A percentile compares a stretch with the other conserved stretches of the same genome.
Evolutionary conservation across 495 filamentous ascomycete genomes (phyloP).

Genomic region (Tuber calosporum): DNA sequence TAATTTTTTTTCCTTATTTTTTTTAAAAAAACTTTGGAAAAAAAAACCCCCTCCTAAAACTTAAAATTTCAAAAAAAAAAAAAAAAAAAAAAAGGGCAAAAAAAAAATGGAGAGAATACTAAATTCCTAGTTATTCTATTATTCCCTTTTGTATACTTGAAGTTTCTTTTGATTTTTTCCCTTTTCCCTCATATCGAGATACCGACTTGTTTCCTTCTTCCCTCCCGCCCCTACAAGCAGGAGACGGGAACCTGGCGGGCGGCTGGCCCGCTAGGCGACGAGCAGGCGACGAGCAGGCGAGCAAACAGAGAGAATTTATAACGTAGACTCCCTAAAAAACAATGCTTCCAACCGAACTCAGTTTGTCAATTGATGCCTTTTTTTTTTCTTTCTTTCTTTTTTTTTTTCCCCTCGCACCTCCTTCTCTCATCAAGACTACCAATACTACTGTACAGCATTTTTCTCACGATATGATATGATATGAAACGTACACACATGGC

Average conservation of each 20-base stretch:
- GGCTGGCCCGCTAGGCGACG: too few relatives aligned
- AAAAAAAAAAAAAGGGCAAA: not conserved
- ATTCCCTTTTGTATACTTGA: not conserved
- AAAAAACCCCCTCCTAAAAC: not conserved
- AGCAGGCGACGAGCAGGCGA: too few relatives aligned
- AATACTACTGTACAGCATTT: not conserved
- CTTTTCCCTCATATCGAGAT: not conserved
- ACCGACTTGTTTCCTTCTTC: not conserved
- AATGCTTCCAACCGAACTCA: not conserved
- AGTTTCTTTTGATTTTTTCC: slow-evolving; percentile 5
- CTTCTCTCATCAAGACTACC: not conserved
- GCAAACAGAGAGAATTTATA: not conserved
- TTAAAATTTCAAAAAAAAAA: not conserved
- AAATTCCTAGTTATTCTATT: not conserved
- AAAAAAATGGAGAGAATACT: not conserved
- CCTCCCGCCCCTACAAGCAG: too few relatives aligned
- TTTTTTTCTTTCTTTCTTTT: too few relatives aligned
- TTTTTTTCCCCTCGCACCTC: not conserved
- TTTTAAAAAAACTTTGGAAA: not conserved
- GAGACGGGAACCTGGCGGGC: not conserved
- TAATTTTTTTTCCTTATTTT: not conserved
- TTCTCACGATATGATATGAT: not conserved
- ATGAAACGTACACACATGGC: not conserved
- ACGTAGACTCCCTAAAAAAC: not conserved
- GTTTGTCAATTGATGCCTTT: not conserved